Base-by-base conservation (phyloP, 2,329 filamentous ascomycete species). In the Nannizziopsis barbatae region DNA sequence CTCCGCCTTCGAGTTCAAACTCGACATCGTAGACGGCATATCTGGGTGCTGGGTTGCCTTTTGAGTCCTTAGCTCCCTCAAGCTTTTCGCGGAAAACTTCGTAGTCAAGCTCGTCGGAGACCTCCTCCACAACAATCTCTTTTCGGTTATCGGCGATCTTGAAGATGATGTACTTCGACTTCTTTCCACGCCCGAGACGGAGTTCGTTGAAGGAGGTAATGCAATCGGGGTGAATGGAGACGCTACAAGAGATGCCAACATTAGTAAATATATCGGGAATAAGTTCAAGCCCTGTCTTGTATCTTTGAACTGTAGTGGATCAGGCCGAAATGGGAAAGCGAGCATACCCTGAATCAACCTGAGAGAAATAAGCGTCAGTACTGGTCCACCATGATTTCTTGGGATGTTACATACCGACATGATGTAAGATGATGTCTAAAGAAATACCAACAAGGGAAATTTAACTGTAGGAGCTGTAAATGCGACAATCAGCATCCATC, bases 1-100 rank as follows among this genome's bases (percentile, higher is more conserved):
- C 71, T 54, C 67, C 68, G 41, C 60, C 65, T 50, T 65, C 64
- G 49, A 73, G 64, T 50, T 73, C 70, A 53, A 68, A 74, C 55
- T 72, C 68, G 45, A 73, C 69, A 56, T 74, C 71, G 57, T 72
- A 73, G 52, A 72, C 67, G 20, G 70, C 71, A 55, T 72, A 74
- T 53, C 71, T 67, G 49, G 71, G 71, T 38, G 66, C 64, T 41
- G 67, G 63, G 30, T 67, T 67, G 46, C 69, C 71, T 42, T 62
- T 64, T 54, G 56, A 58, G 51, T 72, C 65, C 55, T 65, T 66
- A 53, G 70, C 65, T 15, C 57, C 58, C 17, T 64, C 59, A 46
- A 74, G 67, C 59, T 70, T 71, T 50, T 58, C 57, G 55, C 70
- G 69, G 65, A 74, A 74, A 36, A 60, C 62, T 52, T 74, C 70